A percentile compares a stretch with the other conserved stretches of the same genome.
Conservation (phyloP, 352 stramenopile genomes). For the Pythium graminicola region DNA sequence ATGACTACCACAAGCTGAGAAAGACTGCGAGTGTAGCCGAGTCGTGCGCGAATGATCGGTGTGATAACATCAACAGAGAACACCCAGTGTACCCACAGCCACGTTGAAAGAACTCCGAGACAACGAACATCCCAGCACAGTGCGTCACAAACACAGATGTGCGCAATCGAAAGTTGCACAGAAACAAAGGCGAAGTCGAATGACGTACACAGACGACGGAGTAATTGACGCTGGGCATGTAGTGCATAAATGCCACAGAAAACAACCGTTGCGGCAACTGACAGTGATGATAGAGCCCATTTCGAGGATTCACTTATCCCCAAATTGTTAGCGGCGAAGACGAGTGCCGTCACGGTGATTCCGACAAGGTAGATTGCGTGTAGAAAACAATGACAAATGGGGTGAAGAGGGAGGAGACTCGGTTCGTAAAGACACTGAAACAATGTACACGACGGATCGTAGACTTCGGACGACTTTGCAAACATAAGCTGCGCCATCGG, state of each 20-base stretch:
- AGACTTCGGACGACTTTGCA: neutral
- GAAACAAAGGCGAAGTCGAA: conserved; percentile 16
- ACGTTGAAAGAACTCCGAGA: neutral
- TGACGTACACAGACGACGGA: conserved; percentile 1
- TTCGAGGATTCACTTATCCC: neutral
- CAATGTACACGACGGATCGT: neutral
- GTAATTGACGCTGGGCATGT: neutral
- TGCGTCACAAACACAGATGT: conserved; percentile 4
- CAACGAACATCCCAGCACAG: conserved; percentile 4
- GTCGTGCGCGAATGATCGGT: neutral
- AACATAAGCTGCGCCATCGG: neutral
- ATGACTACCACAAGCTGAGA: conserved; percentile 6
- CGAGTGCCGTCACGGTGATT: neutral
- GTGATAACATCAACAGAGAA: conserved; percentile 11
- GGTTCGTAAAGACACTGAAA: neutral
- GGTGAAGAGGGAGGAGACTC: neutral
- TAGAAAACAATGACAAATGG: neutral
- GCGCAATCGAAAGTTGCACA: conserved; percentile 7
- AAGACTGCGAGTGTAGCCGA: conserved; percentile 5
- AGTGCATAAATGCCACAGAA: neutral
- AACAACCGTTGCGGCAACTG: neutral
- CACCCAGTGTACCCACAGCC: conserved; percentile 25
- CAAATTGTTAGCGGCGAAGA: neutral
- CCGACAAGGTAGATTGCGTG: neutral
- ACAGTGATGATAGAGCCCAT: neutral